Conservation (phyloP, 1,284 basidiomycete species). For the Ceratobasidium sp. region DNA sequence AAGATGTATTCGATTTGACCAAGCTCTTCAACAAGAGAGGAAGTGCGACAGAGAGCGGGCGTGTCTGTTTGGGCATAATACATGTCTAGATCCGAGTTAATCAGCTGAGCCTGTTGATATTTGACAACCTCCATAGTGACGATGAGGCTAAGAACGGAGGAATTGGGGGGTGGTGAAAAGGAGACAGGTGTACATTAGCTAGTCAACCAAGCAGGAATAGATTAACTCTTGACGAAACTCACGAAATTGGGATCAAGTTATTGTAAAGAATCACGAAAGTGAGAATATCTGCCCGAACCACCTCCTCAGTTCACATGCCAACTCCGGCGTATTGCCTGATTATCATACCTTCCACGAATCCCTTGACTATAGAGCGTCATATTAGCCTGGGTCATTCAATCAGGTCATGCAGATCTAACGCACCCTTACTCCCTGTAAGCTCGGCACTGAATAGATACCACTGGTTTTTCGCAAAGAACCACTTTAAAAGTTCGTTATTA, state of each 20-base stretch:
- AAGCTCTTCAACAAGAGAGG: slow-evolving; percentile 96
- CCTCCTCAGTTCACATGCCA: neutral
- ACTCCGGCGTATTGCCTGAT: neutral
- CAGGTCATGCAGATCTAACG: slow-evolving; percentile 37
- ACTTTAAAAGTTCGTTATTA: slow-evolving; percentile 58
- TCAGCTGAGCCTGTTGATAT: slow-evolving; percentile 96
- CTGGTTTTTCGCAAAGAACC: slow-evolving; percentile 85
- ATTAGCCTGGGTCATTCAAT: slow-evolving; percentile 12
- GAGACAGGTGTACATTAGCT: slow-evolving; percentile 3
- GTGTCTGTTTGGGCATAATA: slow-evolving; percentile 96
- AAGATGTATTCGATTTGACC: slow-evolving; percentile 99
- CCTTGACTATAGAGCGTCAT: slow-evolving; percentile 67
- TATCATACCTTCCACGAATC: slow-evolving; percentile 81
- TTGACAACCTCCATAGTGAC: slow-evolving; percentile 99
- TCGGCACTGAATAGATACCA: slow-evolving; percentile 78
- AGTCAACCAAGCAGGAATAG: neutral
- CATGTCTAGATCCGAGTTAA: slow-evolving; percentile 97
- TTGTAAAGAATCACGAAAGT: slow-evolving; percentile 99
- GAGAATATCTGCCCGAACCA: slow-evolving; percentile 80
- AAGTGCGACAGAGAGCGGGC: slow-evolving; percentile 95
- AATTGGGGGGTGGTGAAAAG: no score
- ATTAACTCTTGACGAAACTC: slow-evolving; percentile 48
- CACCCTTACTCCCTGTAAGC: slow-evolving; percentile 58
- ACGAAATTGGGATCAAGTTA: slow-evolving; percentile 98
- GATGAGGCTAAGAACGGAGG: slow-evolving; percentile 70